These are phyloP conservation scores for Olyra latifolia DNA, from an alignment of 176 grass and related monocot genomes.

Conservation along the genomic window DNA sequence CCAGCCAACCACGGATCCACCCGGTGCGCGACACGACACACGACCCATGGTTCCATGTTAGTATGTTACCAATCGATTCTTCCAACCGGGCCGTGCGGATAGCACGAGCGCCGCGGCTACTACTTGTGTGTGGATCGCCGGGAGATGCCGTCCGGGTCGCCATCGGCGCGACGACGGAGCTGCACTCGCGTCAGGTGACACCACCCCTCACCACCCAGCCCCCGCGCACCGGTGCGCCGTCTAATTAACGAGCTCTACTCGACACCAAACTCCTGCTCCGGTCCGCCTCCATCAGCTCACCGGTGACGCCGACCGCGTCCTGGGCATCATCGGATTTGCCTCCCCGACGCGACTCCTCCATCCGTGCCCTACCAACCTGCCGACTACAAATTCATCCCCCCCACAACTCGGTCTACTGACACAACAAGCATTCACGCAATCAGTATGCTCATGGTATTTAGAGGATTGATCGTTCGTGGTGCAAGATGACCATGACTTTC, in stretches of 20 bases:
- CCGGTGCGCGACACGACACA: not conserved
- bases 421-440: not conserved
- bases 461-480: too few relatives aligned
- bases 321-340: not conserved
- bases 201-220: constrained; percentile 14
- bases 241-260: constrained; percentile 18
- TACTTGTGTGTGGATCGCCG: not conserved
- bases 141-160: constrained; percentile 3
- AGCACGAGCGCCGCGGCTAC: not conserved
- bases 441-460: too few relatives aligned
- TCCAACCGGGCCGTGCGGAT: not conserved
- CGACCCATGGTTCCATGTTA: too few relatives aligned
- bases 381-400: not conserved
- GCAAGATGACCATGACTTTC: too few relatives aligned
- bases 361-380: constrained; percentile 18
- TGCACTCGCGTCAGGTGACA: constrained; percentile 7
- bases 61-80: not conserved
- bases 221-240: not conserved
- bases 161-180: not conserved
- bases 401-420: not conserved
- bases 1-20: not conserved
- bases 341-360: constrained; percentile 9
- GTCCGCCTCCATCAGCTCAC: not conserved
- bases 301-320: constrained; percentile 16
- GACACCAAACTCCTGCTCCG: constrained; percentile 25